Percentiles rank a stretch among this genome's conserved stretches.
Conservation (phyloP, 225 moss, liverwort and hornwort genomes). For the Ulota crispa region DNA sequence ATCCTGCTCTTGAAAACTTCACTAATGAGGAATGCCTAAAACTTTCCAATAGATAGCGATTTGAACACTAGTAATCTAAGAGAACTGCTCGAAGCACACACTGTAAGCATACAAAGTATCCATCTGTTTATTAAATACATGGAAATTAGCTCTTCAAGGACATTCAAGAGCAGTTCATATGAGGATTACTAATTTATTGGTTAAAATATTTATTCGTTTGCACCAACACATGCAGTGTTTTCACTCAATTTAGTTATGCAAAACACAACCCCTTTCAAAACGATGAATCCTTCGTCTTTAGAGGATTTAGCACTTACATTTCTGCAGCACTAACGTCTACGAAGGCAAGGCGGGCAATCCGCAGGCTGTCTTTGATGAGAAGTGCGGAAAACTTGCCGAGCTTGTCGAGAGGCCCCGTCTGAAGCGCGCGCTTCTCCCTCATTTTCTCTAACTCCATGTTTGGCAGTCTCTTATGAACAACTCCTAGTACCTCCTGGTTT, state of each 20-base stretch:
- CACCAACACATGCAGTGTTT: not conserved
- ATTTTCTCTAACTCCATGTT: conserved; percentile 40
- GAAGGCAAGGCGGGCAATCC: conserved; percentile 43
- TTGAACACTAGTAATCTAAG: not conserved
- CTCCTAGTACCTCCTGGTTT: not conserved
- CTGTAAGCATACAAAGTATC: not conserved
- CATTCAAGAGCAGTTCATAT: no score
- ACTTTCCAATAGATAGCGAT: not conserved
- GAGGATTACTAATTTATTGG: not conserved
- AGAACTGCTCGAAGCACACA: not conserved
- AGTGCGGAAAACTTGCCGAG: conserved; percentile 38
- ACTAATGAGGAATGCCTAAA: not conserved
- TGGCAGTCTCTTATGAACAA: not conserved
- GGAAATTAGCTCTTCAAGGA: not conserved
- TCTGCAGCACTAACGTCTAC: conserved; percentile 42
- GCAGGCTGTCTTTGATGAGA: conserved; percentile 35
- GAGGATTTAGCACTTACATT: conserved; percentile 24
- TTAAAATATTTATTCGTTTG: not conserved
- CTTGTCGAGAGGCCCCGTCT: conserved; percentile 18
- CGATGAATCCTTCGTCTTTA: not conserved
- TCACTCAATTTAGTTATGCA: not conserved
- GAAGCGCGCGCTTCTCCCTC: conserved; percentile 25
- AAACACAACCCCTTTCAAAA: not conserved
- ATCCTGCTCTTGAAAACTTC: conserved; percentile 16
- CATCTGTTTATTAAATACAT: not conserved